Evolutionary conservation across 1,139 yeast species (phyloP).

Genomic region (Protomyces inundatus): DNA sequence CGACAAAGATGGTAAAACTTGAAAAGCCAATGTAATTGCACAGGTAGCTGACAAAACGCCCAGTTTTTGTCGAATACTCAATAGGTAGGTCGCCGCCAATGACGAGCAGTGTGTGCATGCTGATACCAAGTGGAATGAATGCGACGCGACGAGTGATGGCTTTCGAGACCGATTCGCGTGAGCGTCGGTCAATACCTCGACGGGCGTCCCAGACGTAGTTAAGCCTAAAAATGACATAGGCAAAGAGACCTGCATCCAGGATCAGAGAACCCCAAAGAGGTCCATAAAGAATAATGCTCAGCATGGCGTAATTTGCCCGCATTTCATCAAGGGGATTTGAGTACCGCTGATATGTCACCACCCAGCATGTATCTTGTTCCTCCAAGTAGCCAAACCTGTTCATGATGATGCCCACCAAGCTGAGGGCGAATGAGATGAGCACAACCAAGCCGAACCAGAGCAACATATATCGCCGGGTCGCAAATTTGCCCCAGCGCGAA

Average conservation of each 20-base stretch:
- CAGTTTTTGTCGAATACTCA: background rate
- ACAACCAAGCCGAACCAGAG: background rate
- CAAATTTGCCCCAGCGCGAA: background rate
- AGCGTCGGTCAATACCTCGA: background rate
- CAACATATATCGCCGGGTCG: background rate
- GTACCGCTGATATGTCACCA: background rate
- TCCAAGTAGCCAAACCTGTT: background rate
- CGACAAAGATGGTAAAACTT: background rate
- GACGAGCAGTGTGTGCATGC: constrained; percentile 3
- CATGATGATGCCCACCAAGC: background rate
- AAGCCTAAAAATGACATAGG: background rate
- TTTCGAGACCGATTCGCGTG: background rate
- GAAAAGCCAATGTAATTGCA: constrained; percentile 13
- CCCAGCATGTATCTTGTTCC: constrained; percentile 20
- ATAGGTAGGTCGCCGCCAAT: constrained; percentile 19
- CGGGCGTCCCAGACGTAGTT: background rate
- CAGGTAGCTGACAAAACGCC: background rate
- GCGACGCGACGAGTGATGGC: constrained; percentile 6
- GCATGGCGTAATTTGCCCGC: background rate
- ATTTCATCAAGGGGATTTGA: background rate
- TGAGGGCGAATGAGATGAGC: background rate
- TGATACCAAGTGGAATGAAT: constrained; percentile 2
- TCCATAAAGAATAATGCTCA: constrained; percentile 5
- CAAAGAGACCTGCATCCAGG: background rate
- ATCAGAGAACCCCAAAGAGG: background rate